Conservation (phyloP, 2,329 filamentous ascomycete species). For the Penicillium sp. region DNA sequence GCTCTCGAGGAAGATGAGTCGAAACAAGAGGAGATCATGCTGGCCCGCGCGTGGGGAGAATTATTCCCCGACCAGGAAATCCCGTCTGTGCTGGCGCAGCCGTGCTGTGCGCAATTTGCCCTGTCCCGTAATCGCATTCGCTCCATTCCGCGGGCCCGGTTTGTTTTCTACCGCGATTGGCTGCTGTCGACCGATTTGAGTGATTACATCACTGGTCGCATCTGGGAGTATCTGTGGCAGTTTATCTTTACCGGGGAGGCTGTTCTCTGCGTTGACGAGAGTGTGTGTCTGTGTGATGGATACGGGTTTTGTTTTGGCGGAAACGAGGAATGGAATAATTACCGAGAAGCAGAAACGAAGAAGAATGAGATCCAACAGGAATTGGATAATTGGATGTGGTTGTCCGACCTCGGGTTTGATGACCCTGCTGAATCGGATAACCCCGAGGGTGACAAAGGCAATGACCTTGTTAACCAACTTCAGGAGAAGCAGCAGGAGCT, state of each 20-base stretch:
- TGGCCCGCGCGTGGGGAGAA: conserved; percentile 42
- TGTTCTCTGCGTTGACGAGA: conserved; percentile 42
- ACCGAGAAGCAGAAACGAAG: conserved; percentile 4
- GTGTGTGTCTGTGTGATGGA: conserved; percentile 56
- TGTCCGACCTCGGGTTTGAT: conserved; percentile 7
- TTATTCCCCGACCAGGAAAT: conserved; percentile 40
- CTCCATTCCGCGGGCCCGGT: conserved; percentile 45
- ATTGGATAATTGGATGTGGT: conserved; percentile 11
- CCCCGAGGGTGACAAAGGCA: background rate
- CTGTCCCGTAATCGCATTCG: conserved; percentile 51
- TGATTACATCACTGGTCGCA: conserved; percentile 50
- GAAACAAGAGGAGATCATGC: conserved; percentile 42
- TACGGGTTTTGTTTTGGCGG: conserved; percentile 47
- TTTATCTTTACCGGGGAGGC: conserved; percentile 49
- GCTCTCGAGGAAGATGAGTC: conserved; percentile 31
- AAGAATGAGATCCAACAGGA: conserved; percentile 7
- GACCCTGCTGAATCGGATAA: conserved; percentile 8
- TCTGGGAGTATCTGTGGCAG: conserved; percentile 59
- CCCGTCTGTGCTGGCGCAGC: conserved; percentile 48
- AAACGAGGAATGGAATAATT: conserved; percentile 10
- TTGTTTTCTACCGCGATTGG: conserved; percentile 54
- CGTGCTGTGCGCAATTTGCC: conserved; percentile 59
- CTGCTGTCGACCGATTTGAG: conserved; percentile 48
- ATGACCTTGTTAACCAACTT: conserved; percentile 29
- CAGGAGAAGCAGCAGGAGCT: conserved; percentile 38